These are phyloP conservation scores for Sarocladiaceae sp. DNA, from an alignment of 2,329 filamentous ascomycete genomes.

Conservation along the genomic window DNA sequence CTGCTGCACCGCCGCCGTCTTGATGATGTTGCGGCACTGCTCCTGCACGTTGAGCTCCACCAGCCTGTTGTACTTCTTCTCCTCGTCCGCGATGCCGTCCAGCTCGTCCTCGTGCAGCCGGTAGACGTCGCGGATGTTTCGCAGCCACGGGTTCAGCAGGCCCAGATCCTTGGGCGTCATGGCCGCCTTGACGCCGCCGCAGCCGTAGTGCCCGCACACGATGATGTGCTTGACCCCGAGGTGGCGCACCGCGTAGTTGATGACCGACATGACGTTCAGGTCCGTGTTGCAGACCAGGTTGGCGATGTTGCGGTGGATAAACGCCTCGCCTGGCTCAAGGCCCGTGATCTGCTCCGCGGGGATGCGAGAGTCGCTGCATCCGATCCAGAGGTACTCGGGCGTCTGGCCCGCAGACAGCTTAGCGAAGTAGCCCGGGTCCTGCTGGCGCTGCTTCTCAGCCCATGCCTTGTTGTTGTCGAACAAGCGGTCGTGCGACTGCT, in stretches of 20 bases:
- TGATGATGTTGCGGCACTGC: constrained; percentile 71
- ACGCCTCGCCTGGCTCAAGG: constrained; percentile 81
- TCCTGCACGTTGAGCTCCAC: constrained; percentile 79
- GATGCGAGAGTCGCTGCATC: constrained; percentile 84
- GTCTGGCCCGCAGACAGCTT: constrained; percentile 58
- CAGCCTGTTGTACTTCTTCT: constrained; percentile 60
- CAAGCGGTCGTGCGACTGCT: constrained; percentile 58
- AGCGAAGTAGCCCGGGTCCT: constrained; percentile 59
- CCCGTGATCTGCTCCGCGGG: constrained; percentile 86
- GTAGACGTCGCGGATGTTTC: constrained; percentile 70
- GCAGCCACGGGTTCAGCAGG: constrained; percentile 66
- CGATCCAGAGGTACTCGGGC: constrained; percentile 78
- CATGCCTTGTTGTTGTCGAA: constrained; percentile 64
- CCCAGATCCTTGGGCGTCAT: constrained; percentile 66
- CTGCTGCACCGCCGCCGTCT: constrained; percentile 75
- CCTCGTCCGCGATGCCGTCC: constrained; percentile 52
- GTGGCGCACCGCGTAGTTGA: constrained; percentile 79
- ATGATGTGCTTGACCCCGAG: constrained; percentile 77
- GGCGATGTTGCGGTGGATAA: constrained; percentile 92
- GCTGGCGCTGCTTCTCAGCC: constrained; percentile 51
- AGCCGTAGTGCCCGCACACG: constrained; percentile 74
- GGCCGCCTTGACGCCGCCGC: constrained; percentile 69
- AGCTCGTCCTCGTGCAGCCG: constrained; percentile 65
- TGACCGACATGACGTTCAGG: constrained; percentile 72
- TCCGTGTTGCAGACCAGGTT: constrained; percentile 79